phyloP scores from a whole-genome alignment of 2,329 filamentous ascomycete species.

The Arthrobotrys conoides region DNA sequence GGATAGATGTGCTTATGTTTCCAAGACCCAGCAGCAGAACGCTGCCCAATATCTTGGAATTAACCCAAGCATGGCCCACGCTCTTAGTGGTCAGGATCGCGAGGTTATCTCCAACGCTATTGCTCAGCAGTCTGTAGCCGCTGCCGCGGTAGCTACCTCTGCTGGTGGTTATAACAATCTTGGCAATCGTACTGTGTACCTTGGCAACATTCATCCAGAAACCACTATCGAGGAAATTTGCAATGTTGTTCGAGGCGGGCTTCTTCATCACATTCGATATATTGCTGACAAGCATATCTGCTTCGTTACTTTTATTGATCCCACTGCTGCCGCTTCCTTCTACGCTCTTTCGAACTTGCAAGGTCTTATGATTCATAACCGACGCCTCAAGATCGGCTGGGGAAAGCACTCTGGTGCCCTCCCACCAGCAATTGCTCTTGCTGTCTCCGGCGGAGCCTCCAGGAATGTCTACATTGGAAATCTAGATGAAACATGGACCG shows the following conservation, averaged over 20 bases:
- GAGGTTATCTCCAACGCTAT: conserved; percentile 96
- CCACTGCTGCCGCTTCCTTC: conserved; percentile 96
- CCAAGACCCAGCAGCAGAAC: conserved; percentile 99
- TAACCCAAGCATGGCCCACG: conserved; percentile 94
- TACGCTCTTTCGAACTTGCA: conserved; percentile 98
- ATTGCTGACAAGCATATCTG: conserved; percentile 99
- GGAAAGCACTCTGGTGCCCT: conserved; percentile 98
- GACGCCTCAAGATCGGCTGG: conserved; percentile 98
- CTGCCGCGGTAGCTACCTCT: conserved; percentile 94
- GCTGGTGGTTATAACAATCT: conserved; percentile 97
- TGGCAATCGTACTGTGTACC: conserved; percentile 96
- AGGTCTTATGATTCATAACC: conserved; percentile 98
- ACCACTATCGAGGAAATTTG: conserved; percentile 99
- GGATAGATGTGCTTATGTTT: conserved; percentile 97
- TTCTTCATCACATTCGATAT: conserved; percentile 97
- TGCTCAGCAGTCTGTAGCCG: conserved; percentile 96
- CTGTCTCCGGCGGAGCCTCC: conserved; percentile 96
- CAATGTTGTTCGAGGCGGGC: conserved; percentile 95
- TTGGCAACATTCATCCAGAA: conserved; percentile 98
- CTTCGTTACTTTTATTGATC: conserved; percentile 99
- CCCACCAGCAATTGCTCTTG: conserved; percentile 93
- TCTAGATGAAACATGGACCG: conserved; percentile 95
- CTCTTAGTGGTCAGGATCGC: conserved; percentile 94
- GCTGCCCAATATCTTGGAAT: conserved; percentile 98
- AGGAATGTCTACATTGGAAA: conserved; percentile 99